phyloP scores from a whole-genome alignment of 2,329 filamentous ascomycete genomes.

The Fusarium albosuccineum region DNA sequence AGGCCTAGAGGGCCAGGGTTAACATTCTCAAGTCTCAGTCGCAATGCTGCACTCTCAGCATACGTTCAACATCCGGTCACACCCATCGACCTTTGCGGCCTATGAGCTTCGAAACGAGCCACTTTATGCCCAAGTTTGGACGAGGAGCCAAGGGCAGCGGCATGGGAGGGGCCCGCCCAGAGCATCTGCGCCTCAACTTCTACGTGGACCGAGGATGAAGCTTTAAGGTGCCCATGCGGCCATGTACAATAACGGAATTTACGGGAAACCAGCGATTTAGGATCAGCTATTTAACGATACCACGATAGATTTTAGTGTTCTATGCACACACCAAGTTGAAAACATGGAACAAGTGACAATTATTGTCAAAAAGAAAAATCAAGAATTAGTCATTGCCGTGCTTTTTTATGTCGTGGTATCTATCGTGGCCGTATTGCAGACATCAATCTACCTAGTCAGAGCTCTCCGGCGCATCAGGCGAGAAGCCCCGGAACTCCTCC shows the following conservation, averaged over 20 bases:
- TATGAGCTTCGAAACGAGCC: too few species aligned
- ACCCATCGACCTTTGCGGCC: too few species aligned
- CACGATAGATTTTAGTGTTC: slow-evolving; percentile 21
- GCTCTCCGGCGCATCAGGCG: slow-evolving; percentile 54
- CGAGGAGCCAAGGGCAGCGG: too few species aligned
- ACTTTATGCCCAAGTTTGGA: too few species aligned
- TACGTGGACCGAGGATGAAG: neutral
- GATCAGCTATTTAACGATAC: slow-evolving; percentile 31
- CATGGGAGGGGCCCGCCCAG: too few species aligned
- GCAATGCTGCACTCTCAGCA: too few species aligned
- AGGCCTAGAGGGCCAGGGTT: neutral
- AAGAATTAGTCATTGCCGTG: slow-evolving; percentile 18
- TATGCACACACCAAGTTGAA: slow-evolving; percentile 8
- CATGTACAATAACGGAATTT: slow-evolving; percentile 28
- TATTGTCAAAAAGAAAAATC: slow-evolving; percentile 9
- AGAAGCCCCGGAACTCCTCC: slow-evolving; percentile 71
- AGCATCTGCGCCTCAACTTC: too few species aligned
- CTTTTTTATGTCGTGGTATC: slow-evolving; percentile 39
- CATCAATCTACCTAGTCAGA: slow-evolving; percentile 49
- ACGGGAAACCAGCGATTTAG: slow-evolving; percentile 1
- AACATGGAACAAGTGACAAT: slow-evolving; percentile 4
- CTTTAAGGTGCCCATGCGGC: neutral
- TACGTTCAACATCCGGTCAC: too few species aligned
- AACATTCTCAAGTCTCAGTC: too few species aligned
- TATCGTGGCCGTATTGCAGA: slow-evolving; percentile 25